Base-by-base conservation (phyloP, 345 rosid species). In the Eucalyptus tenuipes region DNA sequence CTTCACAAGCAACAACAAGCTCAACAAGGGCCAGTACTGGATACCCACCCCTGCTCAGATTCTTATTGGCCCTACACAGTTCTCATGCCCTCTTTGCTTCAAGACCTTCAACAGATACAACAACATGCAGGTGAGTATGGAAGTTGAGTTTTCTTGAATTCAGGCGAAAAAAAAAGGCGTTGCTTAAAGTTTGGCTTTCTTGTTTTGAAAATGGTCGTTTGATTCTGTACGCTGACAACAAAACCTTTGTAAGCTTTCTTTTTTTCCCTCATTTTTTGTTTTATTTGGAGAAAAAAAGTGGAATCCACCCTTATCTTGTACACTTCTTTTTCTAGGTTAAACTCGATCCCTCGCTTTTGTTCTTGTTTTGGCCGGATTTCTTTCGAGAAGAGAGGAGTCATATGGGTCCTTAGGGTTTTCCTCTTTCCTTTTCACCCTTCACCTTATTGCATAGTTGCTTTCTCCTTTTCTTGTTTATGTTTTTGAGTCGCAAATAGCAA, bases 91-190 rank as follows among this genome's bases (percentile, higher is more conserved):
- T 86, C 96, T 98, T 87, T 98, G 99, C 95, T 96, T 94, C 96
- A 98, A 98, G 93, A 96, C 99, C 91, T 98, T 98, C 97, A 98
- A 98, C 92, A 93, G 99, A 94, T 98, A 98, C 96, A 97, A 97
- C 93, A 98, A 97, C 96, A 97, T 98, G 99, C 99, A 98, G 97
- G 99, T 97, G 91, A 89, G 37, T 87, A 89, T n/a, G 13, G 82
- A 44, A 75, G 47, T 75, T 11, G 47, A 37, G 84, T 40, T 75
- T 40, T 75, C 82, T 75, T 37, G 47, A 42, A n/a, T 64, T n/a
- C 5, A 9, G 24, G 25, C 9, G 20, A 27, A 42, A 42, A 13
- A 79, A 82, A 40, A 24, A 40, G 47, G 84, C 84, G 47, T 40
- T 40, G 84, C 84, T 40, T 44, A 22, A 40, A 75, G 29, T 20